These are phyloP conservation scores for Isatis lusitanica DNA, from an alignment of 441 rosid species.

Conservation along the genomic window DNA sequence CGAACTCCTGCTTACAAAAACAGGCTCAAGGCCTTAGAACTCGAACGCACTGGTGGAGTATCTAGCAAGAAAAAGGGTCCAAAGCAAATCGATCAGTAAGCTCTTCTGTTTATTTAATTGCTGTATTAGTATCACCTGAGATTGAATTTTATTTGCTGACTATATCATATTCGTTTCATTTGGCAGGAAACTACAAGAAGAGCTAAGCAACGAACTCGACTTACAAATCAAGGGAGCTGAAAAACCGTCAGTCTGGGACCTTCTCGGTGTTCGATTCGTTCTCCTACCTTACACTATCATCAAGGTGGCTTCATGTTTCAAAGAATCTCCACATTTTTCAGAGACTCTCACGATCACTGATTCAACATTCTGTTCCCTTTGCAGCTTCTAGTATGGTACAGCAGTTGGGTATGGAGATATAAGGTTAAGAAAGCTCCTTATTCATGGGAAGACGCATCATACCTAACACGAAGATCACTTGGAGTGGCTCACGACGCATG, in stretches of 20 bases:
- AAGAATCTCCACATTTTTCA: not conserved
- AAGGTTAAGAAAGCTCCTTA: constrained; percentile 69
- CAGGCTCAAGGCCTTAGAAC: constrained; percentile 76
- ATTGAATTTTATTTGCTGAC: not conserved
- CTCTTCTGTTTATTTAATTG: not conserved
- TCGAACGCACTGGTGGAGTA: constrained; percentile 81
- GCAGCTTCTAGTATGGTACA: constrained; percentile 72
- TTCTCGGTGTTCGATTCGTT: constrained; percentile 62
- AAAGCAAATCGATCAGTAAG: constrained; percentile 82
- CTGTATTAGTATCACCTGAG: not conserved
- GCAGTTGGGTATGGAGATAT: constrained; percentile 91
- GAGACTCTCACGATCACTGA: not conserved
- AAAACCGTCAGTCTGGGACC: constrained; percentile 75
- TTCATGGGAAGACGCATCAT: constrained; percentile 84
- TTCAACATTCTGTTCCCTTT: not conserved
- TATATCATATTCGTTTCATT: not conserved
- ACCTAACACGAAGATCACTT: constrained; percentile 69
- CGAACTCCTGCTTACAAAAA: constrained; percentile 95
- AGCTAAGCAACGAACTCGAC: constrained; percentile 89
- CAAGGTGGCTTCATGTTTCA: constrained; percentile 50
- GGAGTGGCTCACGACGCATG: constrained; percentile 65
- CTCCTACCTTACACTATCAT: constrained; percentile 77
- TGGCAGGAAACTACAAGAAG: constrained; percentile 78
- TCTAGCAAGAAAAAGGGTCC: constrained; percentile 72
- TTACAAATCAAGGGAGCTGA: constrained; percentile 90